Percentiles rank a stretch among this genome's conserved stretches.
phyloP scores from a whole-genome alignment of 2,329 filamentous ascomycete species.

The Hymenoscyphus fructigenus region DNA sequence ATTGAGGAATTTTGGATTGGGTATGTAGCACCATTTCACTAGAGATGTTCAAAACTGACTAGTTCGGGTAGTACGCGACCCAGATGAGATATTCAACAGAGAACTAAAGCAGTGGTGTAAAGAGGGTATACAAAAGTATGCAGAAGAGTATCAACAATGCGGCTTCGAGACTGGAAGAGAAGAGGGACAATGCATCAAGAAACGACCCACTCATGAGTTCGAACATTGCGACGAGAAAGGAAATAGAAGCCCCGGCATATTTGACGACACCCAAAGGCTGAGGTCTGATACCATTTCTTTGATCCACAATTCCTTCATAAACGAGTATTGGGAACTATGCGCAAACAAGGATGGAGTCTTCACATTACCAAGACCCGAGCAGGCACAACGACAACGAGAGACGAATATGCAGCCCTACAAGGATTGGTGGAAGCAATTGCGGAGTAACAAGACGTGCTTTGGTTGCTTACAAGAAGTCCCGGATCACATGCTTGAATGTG shows the following conservation, averaged over 20 bases:
- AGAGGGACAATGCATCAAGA: constrained; percentile 9
- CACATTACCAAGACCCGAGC: constrained; percentile 3
- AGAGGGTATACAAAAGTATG: constrained; percentile 9
- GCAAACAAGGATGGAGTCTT: constrained; percentile 1
- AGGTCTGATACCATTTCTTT: background rate
- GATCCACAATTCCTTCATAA: constrained; percentile 4
- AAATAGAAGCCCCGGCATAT: constrained; percentile 9
- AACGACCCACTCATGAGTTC: constrained; percentile 10
- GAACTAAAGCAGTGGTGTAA: constrained; percentile 11
- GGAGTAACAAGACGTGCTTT: constrained; percentile 9
- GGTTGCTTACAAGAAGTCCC: constrained; percentile 7
- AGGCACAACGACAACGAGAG: constrained; percentile 6
- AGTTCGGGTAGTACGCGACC: constrained; percentile 6
- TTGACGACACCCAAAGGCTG: constrained; percentile 8
- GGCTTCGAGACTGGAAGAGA: background rate
- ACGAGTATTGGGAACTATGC: constrained; percentile 10
- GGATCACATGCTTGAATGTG: constrained; percentile 6
- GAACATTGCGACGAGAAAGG: constrained; percentile 14
- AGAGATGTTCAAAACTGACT: background rate
- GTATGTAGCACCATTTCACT: background rate
- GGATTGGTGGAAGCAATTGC: background rate
- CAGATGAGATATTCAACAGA: constrained; percentile 12
- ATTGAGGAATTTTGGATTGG: constrained; percentile 13
- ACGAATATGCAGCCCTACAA: constrained; percentile 10
- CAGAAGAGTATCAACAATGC: constrained; percentile 11